phyloP scores from a whole-genome alignment of 2,329 filamentous ascomycete species.

The Graphium sp. region DNA sequence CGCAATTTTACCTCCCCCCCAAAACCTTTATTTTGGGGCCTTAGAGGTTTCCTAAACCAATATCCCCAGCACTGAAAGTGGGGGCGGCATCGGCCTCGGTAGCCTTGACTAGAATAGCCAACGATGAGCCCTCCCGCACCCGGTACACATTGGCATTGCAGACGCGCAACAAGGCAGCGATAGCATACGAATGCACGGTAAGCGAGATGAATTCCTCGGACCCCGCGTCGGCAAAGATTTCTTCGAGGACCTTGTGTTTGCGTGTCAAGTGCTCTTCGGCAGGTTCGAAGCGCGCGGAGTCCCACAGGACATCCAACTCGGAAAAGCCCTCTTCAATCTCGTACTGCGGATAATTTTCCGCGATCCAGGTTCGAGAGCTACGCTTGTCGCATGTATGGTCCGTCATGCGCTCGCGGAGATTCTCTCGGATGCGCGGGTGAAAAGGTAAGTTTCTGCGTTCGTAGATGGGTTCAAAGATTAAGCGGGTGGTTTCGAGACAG shows the following conservation, averaged over 20 bases:
- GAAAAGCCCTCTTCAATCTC: constrained; percentile 33
- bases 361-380: constrained; percentile 28
- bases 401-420: constrained; percentile 40
- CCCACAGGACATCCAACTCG: constrained; percentile 38
- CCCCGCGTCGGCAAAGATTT: constrained; percentile 23
- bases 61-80: constrained; percentile 3
- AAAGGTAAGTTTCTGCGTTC: constrained; percentile 20
- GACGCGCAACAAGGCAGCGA: constrained; percentile 21
- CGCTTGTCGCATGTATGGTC: constrained; percentile 46
- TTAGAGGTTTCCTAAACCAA: not conserved
- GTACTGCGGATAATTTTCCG: constrained; percentile 28
- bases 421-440: constrained; percentile 36
- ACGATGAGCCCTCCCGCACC: constrained; percentile 31
- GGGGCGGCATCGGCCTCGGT: constrained; percentile 5
- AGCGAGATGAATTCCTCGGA: constrained; percentile 25
- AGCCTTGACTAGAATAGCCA: constrained; percentile 37
- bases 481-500: constrained; percentile 36
- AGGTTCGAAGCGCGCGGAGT: constrained; percentile 27
- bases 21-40: too few species aligned
- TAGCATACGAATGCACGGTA: constrained; percentile 30
- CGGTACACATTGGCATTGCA: constrained; percentile 24
- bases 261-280: constrained; percentile 24
- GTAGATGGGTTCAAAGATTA: constrained; percentile 28
- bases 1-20: too few species aligned
- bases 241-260: constrained; percentile 24